Conservation (phyloP, 768 basidiomycete species). For the Tylopilus sp. region DNA sequence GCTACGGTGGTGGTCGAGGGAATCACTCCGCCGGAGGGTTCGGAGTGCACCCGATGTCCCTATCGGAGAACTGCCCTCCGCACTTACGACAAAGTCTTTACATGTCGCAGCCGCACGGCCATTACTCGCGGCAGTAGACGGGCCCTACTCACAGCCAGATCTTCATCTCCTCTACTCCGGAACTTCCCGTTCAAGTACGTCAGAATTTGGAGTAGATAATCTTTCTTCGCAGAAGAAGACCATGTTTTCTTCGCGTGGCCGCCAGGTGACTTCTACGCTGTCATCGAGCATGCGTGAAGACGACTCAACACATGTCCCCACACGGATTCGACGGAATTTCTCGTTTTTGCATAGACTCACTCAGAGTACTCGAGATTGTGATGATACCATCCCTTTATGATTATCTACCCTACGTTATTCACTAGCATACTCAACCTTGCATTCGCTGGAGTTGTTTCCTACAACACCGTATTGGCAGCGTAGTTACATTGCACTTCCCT, state of each 20-base stretch:
- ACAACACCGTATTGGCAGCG: constrained; percentile 4
- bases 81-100: constrained; percentile 26
- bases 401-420: constrained; percentile 1
- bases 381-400: constrained; percentile 8
- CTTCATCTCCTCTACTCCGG: constrained; percentile 23
- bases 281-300: constrained; percentile 14
- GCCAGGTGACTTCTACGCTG: constrained; percentile 16
- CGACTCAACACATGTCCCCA: constrained; percentile 12
- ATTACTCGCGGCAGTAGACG: constrained; percentile 11
- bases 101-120: constrained; percentile 13
- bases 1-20: constrained; percentile 49
- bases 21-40: constrained; percentile 47
- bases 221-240: constrained; percentile 11
- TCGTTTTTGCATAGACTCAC: constrained; percentile 38
- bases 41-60: constrained; percentile 51
- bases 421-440: constrained; percentile 20
- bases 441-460: constrained; percentile 4
- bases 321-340: constrained; percentile 31
- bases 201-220: constrained; percentile 24
- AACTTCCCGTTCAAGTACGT: constrained; percentile 7
- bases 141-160: constrained; percentile 33
- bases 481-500: constrained; percentile 15
- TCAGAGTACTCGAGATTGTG: constrained; percentile 10
- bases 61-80: constrained; percentile 24
- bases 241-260: constrained; percentile 15